Conservation (phyloP, 2,329 filamentous ascomycete genomes). For the Cordyceps cateniannulata region DNA sequence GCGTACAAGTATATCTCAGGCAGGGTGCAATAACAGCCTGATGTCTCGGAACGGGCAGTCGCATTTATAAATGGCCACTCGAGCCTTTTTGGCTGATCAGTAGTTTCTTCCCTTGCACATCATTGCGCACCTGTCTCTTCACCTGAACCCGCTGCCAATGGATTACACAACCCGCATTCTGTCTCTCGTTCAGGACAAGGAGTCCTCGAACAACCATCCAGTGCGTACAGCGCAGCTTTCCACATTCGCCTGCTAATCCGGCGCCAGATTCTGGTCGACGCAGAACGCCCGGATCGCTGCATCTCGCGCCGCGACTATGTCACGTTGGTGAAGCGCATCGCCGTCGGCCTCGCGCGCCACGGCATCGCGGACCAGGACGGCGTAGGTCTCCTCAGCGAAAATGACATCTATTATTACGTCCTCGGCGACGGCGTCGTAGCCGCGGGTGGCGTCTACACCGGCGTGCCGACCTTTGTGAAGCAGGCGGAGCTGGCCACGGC, state of each 20-base stretch:
- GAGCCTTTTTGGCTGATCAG: neutral
- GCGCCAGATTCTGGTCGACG: neutral
- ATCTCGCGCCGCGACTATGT: neutral
- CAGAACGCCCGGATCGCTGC: neutral
- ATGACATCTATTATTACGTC: conserved; percentile 6
- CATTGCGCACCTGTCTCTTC: neutral
- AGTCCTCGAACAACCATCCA: neutral
- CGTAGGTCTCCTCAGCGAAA: conserved; percentile 7
- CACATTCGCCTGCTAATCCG: neutral
- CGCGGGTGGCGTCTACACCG: neutral
- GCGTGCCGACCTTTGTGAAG: conserved; percentile 10
- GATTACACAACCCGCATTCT: neutral
- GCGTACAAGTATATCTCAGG: too few relatives aligned
- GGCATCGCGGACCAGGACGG: conserved; percentile 6
- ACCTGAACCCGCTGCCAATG: neutral
- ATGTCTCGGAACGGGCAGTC: neutral
- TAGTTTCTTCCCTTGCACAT: neutral
- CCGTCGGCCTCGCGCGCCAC: neutral
- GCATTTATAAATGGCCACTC: neutral
- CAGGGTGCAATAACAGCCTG: neutral
- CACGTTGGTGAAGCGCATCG: neutral
- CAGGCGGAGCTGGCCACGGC: conserved; percentile 10
- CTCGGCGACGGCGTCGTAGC: conserved; percentile 8
- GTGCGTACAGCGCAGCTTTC: neutral
- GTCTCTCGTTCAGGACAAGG: neutral